A percentile compares a stretch with the other conserved stretches of the same genome.
phyloP scores from a whole-genome alignment of 495 filamentous ascomycete genomes.

The Aspergillus carlsbadensis region DNA sequence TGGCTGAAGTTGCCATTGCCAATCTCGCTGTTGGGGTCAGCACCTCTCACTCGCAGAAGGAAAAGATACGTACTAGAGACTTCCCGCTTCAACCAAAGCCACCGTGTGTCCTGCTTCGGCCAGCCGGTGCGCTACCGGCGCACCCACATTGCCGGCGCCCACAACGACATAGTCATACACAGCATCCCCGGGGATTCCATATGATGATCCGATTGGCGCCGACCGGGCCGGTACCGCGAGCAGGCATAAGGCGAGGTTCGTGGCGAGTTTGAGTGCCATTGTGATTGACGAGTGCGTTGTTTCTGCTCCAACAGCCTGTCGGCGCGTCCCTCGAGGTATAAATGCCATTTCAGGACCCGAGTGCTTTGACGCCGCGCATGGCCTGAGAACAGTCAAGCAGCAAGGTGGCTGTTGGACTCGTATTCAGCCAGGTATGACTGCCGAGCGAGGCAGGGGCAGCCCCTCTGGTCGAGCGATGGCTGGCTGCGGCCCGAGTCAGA shows the following conservation, averaged over 20 bases:
- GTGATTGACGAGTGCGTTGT: background rate
- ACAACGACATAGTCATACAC: slow-evolving; percentile 42
- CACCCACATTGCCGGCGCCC: slow-evolving; percentile 51
- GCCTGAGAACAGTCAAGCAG: too few species aligned
- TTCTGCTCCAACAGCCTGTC: background rate
- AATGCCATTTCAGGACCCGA: background rate
- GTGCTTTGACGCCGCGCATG: too few species aligned
- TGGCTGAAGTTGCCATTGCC: slow-evolving; percentile 45
- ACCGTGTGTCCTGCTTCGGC: slow-evolving; percentile 29
- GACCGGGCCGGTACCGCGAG: background rate
- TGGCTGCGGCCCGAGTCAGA: too few species aligned
- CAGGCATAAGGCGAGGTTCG: background rate
- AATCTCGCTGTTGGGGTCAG: slow-evolving; percentile 24
- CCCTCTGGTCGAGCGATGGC: too few species aligned
- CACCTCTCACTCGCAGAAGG: too few species aligned
- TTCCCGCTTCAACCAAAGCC: slow-evolving; percentile 54
- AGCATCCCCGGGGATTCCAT: background rate
- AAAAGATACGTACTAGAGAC: slow-evolving; percentile 34
- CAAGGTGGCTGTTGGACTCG: too few species aligned
- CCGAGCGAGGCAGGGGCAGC: too few species aligned
- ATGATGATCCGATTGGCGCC: background rate
- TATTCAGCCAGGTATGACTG: too few species aligned
- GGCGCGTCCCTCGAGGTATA: background rate
- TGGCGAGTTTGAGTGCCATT: background rate
- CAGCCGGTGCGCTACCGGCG: slow-evolving; percentile 46